Percentiles rank a stretch among this genome's conserved stretches.
These are phyloP conservation scores for Cephaloascus fragrans DNA, from an alignment of 805 yeast genomes.

Conservation along the genomic window DNA sequence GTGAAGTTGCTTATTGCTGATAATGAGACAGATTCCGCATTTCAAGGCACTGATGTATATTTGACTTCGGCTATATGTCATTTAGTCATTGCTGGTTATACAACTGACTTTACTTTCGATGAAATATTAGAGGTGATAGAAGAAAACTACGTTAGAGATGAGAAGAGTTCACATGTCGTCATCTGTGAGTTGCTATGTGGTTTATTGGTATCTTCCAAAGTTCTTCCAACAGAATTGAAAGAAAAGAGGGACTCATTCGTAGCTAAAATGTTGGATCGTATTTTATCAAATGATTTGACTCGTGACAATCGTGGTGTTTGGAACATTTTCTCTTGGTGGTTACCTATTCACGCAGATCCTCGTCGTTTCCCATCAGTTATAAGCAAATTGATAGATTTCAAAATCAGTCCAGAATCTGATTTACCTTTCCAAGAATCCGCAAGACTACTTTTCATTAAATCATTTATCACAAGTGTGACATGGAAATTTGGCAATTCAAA, in stretches of 20 bases:
- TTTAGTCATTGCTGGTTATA: conserved; percentile 34
- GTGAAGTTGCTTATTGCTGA: conserved; percentile 48
- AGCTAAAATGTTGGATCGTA: conserved; percentile 27
- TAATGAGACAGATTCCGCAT: conserved; percentile 58
- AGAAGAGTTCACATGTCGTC: conserved; percentile 68
- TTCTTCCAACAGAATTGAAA: conserved; percentile 22
- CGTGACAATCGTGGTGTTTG: conserved; percentile 71
- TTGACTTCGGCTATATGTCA: conserved; percentile 41
- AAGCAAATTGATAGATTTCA: conserved; percentile 33
- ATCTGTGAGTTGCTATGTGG: conserved; percentile 65
- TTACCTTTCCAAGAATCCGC: conserved; percentile 61
- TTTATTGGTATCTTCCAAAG: conserved; percentile 39
- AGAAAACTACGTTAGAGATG: conserved; percentile 48
- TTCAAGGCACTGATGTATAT: conserved; percentile 56
- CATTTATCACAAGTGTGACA: conserved; percentile 37
- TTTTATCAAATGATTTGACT: conserved; percentile 50
- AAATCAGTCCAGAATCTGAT: conserved; percentile 38
- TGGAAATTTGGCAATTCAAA: conserved; percentile 49
- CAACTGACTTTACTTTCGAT: conserved; percentile 30
- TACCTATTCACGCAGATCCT: conserved; percentile 53
- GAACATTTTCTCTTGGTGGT: conserved; percentile 70
- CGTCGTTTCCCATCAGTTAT: conserved; percentile 54
- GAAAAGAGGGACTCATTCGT: conserved; percentile 36
- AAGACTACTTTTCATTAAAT: conserved; percentile 43
- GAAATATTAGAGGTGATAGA: conserved; percentile 45